phyloP scores from a whole-genome alignment of 768 basidiomycete genomes.

The Serendipita sp. region DNA sequence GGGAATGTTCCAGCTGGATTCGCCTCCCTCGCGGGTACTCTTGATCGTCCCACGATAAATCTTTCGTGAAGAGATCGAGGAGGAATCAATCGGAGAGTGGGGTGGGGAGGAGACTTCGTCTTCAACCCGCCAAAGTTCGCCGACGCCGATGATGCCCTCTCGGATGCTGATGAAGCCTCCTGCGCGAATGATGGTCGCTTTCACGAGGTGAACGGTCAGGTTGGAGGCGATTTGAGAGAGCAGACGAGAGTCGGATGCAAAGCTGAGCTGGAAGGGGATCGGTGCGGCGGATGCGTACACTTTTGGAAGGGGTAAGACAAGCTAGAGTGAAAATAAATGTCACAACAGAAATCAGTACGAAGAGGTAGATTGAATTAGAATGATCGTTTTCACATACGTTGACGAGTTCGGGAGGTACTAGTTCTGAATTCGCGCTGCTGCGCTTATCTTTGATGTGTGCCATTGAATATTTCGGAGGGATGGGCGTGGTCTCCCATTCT shows the following conservation, averaged over 20 bases:
- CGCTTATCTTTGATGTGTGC: not conserved
- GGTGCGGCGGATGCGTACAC: not conserved
- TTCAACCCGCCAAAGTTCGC: not conserved
- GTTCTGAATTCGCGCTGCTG: not conserved
- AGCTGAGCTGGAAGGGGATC: not conserved
- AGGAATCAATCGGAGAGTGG: not conserved
- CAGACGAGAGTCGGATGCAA: not conserved
- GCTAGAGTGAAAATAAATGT: not conserved
- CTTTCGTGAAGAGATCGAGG: not conserved
- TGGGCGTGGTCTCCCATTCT: not conserved
- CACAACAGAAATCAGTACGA: not conserved
- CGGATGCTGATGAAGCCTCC: not conserved
- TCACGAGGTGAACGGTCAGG: not conserved
- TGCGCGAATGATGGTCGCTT: not conserved
- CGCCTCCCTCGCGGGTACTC: not conserved
- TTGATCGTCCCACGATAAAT: not conserved
- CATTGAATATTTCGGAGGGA: not conserved
- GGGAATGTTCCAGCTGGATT: conserved; percentile 2
- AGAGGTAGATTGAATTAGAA: not conserved
- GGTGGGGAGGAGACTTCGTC: not conserved
- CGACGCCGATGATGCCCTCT: not conserved
- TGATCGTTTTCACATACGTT: not conserved
- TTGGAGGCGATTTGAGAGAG: not conserved
- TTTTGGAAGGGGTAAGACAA: not conserved
- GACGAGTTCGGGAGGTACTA: not conserved